Percentiles rank a stretch among this genome's conserved stretches.
These are phyloP conservation scores for Aureobasidium leucospermi DNA, from an alignment of 2,329 filamentous ascomycete genomes.

Conservation along the genomic window DNA sequence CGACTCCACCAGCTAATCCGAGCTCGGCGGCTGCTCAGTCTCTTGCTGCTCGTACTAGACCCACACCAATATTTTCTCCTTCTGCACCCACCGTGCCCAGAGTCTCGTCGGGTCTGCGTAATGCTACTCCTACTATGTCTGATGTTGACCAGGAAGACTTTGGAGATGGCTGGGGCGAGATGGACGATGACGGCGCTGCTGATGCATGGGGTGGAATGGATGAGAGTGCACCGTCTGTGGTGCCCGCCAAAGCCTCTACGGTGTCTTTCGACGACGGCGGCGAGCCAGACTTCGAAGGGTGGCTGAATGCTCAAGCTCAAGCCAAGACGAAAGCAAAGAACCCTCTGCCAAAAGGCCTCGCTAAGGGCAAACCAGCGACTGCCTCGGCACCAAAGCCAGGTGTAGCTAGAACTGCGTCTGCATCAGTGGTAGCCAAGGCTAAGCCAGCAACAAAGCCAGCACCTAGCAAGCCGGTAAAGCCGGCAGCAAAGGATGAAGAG, in stretches of 20 bases:
- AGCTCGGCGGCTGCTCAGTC: conserved; percentile 27
- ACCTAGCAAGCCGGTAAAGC: conserved; percentile 19
- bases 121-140: conserved; percentile 16
- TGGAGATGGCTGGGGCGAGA: conserved; percentile 66
- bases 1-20: conserved; percentile 32
- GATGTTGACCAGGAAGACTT: conserved; percentile 49
- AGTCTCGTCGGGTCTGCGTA: conserved; percentile 23
- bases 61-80: conserved; percentile 6
- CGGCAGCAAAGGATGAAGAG: conserved; percentile 29
- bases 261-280: conserved; percentile 68
- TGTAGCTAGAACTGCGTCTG: conserved; percentile 13
- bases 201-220: conserved; percentile 41
- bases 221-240: conserved; percentile 33
- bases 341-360: conserved; percentile 73
- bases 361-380: conserved; percentile 47
- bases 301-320: conserved; percentile 78
- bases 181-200: conserved; percentile 48
- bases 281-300: conserved; percentile 93
- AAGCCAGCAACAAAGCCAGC: conserved; percentile 23
- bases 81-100: conserved; percentile 25
- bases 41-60: conserved; percentile 18
- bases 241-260: conserved; percentile 19
- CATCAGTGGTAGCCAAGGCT: neutral
- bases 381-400: conserved; percentile 23
- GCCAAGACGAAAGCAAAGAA: conserved; percentile 61